Evolutionary conservation across 495 filamentous ascomycete genomes (phyloP), one percentile per base, ranked within the genome.

Genomic region (Lichina pygmaea): DNA sequence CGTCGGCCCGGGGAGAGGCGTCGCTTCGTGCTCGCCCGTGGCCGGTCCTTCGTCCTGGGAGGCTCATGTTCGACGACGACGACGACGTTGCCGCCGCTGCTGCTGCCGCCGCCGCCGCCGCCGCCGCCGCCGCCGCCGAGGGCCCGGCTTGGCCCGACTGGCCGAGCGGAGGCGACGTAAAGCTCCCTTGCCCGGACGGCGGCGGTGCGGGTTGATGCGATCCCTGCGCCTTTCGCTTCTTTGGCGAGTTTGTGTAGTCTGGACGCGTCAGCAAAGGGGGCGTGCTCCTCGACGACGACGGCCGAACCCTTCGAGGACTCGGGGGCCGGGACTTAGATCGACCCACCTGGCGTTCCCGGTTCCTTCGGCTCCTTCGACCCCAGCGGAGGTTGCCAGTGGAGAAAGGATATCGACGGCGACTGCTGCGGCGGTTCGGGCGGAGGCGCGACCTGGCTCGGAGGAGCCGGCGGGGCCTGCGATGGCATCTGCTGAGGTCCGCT

Each of bases 311-410:
- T 24, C 24, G 24, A 24, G 24, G 24, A 24, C 2, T 24, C 24
- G 4, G 24, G 24, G 24, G 24, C 4, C 24, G 24, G 4, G 24
- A 24, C 1, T 2, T 24, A 24, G 24, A 2, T 24, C 24, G 4
- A 67, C 70, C 70, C 73, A 75, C 72, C 72, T 67, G 72, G 72
- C 51, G 71, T 72, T 56, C 68, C 64, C 51, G 72, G 67, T 57
- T 74, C 73, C 53, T 73, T 68, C 45, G 64, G 47, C 30, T 44
- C 37, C 44, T 44, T 51, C 36, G 41, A 40, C 15, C 33, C 13
- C 9, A 51, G 30, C 50, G 84, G 85, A 6, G 86, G 86, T 45
- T 82, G 75, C 81, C 81, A 93, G 53, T 92, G 82, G 54, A 92
- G 85, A 49, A 92, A 92, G 55, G 82, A 91, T 43, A 93, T 77